Percentiles rank a stretch among this genome's conserved stretches.
Evolutionary conservation across 768 basidiomycete genomes (phyloP).

Genomic region (Tremella mesenterica): DNA sequence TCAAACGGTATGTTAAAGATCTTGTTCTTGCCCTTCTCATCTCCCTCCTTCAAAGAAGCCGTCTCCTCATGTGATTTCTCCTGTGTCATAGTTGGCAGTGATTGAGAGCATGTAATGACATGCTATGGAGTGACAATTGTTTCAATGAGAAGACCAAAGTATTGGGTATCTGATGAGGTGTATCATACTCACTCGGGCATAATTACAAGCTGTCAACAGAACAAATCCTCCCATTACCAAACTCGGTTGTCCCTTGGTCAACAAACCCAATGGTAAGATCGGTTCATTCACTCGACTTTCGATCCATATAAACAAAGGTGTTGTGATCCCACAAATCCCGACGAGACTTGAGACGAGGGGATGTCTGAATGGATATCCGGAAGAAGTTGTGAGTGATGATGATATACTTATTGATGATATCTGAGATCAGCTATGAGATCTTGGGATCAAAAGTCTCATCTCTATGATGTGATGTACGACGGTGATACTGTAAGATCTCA

Average conservation of each 20-base stretch:
- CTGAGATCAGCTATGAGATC: constrained; percentile 2
- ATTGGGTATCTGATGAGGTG: not conserved
- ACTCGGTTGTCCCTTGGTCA: constrained; percentile 21
- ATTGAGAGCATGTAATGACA: too few relatives aligned
- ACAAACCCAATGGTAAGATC: constrained; percentile 27
- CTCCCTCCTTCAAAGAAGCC: too few relatives aligned
- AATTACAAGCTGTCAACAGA: constrained; percentile 22
- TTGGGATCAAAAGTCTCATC: too few relatives aligned
- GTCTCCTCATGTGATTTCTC: too few relatives aligned
- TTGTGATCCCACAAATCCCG: constrained; percentile 3
- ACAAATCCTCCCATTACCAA: constrained; percentile 23
- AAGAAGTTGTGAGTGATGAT: constrained; percentile 28
- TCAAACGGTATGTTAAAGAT: too few relatives aligned
- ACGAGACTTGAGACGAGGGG: constrained; percentile 18
- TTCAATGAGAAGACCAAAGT: too few relatives aligned
- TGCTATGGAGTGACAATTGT: not conserved
- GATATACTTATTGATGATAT: constrained; percentile 21
- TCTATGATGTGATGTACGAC: too few relatives aligned
- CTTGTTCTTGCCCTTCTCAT: too few relatives aligned
- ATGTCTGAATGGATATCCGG: constrained; percentile 21
- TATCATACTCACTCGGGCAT: constrained; percentile 20
- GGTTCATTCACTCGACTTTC: constrained; percentile 28
- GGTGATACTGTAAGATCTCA: too few relatives aligned
- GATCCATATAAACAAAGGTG: constrained; percentile 22
- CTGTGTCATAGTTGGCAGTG: too few relatives aligned